Conservation (phyloP, 164 flowering plant species). For the Litsea cubeba region DNA sequence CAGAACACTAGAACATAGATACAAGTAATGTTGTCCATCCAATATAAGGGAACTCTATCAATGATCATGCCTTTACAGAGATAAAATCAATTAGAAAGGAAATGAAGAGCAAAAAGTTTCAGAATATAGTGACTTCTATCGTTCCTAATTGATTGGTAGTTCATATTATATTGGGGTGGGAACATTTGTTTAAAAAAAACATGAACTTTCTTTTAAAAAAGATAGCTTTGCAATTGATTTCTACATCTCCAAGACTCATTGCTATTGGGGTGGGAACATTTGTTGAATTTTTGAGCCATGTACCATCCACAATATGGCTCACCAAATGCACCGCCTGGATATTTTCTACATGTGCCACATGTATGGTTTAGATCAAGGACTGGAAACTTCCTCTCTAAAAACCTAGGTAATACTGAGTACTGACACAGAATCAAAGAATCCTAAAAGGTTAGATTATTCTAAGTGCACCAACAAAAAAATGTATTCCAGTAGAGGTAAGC, state of each 20-base stretch:
- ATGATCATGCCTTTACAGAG: too few relatives aligned
- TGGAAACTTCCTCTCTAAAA: background rate
- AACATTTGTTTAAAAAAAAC: too few relatives aligned
- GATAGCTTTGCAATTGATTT: background rate
- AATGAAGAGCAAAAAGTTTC: too few relatives aligned
- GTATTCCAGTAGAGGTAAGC: slow-evolving; percentile 6
- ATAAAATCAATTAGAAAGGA: too few relatives aligned
- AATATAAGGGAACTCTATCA: too few relatives aligned
- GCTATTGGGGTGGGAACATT: background rate
- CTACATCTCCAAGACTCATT: background rate
- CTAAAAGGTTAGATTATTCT: background rate
- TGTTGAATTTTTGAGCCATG: background rate
- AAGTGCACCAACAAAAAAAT: slow-evolving; percentile 2
- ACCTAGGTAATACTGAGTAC: too few relatives aligned
- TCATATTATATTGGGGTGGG: too few relatives aligned
- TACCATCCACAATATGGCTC: background rate
- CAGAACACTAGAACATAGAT: too few relatives aligned
- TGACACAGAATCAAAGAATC: slow-evolving; percentile 5
- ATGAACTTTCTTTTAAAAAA: background rate
- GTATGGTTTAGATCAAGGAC: background rate
- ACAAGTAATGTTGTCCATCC: too few relatives aligned
- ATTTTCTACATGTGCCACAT: background rate
- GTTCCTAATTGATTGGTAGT: too few relatives aligned
- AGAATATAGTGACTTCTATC: too few relatives aligned
- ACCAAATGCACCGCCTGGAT: background rate